Evolutionary conservation across 106 monocot species (phyloP), one percentile per base, ranked within the genome.

Genomic region (Narthecium ossifragum): DNA sequence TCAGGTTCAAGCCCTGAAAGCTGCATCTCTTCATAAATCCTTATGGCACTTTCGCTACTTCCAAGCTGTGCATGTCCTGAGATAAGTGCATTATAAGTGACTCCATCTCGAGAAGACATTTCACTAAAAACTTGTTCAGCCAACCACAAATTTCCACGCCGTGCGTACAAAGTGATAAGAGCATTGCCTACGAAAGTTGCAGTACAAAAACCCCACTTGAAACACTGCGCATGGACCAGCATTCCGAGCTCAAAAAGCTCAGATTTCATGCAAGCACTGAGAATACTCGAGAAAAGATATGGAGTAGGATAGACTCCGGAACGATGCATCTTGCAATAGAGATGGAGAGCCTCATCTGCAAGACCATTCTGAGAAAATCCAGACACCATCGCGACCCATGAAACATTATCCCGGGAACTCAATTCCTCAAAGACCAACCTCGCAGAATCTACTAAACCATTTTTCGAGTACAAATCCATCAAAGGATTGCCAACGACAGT

Each of bases 371-470:
- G 88, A 24, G 92, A 75, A 50, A 81, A 76, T 5, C 84, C 83
- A 34, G 87, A 84, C 8, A 92, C 49, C 83, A 92, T 92, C 10
- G 92, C 84, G 58, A 92, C 84, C 80, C 88, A 92, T 3, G 92
- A 78, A 32, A 80, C 75, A 43, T 63, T 84, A 41, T 88, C 77
- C 46, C 63, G 67, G 0, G 50, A 65, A 73, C 43, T 45, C 46
- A 88, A 63, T 49, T 61, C 88, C 30, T 76, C 60, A 71, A 92
- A 88, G 5, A 88, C 62, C 31, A 24, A 62, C 34, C 60, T 75
- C n/a, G 88, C 87, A 8, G 60, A 72, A 34, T 64, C 53, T 18
- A 73, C 24, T 37, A 37, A 48, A 8, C 70, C 75, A 33, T 65
- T 78, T 60, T 88, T 88, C 7, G 80, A 37, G 54, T 92, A 92